A percentile compares a stretch with the other conserved stretches of the same genome.
Evolutionary conservation across 805 yeast species (phyloP).

Genomic region (Cyberlindnera maclurae): DNA sequence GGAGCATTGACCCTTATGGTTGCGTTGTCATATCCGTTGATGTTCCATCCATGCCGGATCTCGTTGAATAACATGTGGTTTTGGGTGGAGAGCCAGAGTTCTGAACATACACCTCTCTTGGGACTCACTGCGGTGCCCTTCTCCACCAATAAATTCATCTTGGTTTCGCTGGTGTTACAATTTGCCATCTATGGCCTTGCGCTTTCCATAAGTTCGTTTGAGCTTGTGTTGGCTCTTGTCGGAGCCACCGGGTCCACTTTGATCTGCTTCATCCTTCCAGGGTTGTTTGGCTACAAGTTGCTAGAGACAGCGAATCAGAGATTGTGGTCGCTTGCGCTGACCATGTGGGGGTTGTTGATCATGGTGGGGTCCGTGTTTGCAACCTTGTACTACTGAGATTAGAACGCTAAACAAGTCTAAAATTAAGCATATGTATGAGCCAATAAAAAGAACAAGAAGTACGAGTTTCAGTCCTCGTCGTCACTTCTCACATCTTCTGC

Average conservation of each 20-base stretch:
- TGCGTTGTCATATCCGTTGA: slow-evolving; percentile 66
- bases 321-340: slow-evolving; percentile 46
- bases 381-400: slow-evolving; percentile 22
- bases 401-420: no score
- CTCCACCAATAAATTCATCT: slow-evolving; percentile 37
- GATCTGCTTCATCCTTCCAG: slow-evolving; percentile 73
- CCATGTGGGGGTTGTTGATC: slow-evolving; percentile 62
- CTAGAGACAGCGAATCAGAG: slow-evolving; percentile 30
- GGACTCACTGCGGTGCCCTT: slow-evolving; percentile 29
- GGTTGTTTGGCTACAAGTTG: slow-evolving; percentile 59
- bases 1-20: slow-evolving; percentile 65
- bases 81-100: slow-evolving; percentile 29
- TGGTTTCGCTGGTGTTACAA: slow-evolving; percentile 42
- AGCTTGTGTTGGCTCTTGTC: slow-evolving; percentile 61
- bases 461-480: slow-evolving; percentile 45
- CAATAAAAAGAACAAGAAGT: no score
- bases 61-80: slow-evolving; percentile 60
- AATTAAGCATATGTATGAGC: no score
- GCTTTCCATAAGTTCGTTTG: slow-evolving; percentile 53
- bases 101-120: slow-evolving; percentile 12
- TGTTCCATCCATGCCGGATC: slow-evolving; percentile 76
- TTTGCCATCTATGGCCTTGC: slow-evolving; percentile 49
- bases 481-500: slow-evolving; percentile 90
- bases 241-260: slow-evolving; percentile 83
- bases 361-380: slow-evolving; percentile 58